A percentile compares a stretch with the other conserved stretches of the same genome.
Evolutionary conservation across 2,329 filamentous ascomycete genomes (phyloP).

Genomic region (Pleoardoris graminearum): DNA sequence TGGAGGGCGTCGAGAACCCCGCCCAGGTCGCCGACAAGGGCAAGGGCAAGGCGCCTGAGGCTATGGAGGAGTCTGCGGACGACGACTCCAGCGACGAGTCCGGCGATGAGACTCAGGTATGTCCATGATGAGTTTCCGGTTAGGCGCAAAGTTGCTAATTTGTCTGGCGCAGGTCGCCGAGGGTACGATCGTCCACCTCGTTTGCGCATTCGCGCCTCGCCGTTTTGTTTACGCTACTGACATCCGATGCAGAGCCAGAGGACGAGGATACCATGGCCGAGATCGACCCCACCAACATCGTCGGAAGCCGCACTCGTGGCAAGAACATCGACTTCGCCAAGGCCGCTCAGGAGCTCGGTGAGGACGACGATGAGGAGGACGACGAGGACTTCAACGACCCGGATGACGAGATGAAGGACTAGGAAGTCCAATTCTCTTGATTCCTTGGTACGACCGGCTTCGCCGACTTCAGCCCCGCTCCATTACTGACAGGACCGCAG

Average conservation of each 20-base stretch:
- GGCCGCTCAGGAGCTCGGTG: slow-evolving; percentile 77
- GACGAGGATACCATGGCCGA: slow-evolving; percentile 85
- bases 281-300: slow-evolving; percentile 88
- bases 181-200: slow-evolving; percentile 33
- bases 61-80: slow-evolving; percentile 74
- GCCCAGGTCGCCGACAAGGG: slow-evolving; percentile 68
- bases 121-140: slow-evolving; percentile 29
- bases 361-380: slow-evolving; percentile 77
- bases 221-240: slow-evolving; percentile 28
- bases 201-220: slow-evolving; percentile 10
- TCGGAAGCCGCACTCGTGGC: slow-evolving; percentile 82
- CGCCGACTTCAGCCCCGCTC: slow-evolving; percentile 1
- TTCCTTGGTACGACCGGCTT: slow-evolving; percentile 25
- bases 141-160: slow-evolving; percentile 33
- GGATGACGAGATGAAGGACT: slow-evolving; percentile 72
- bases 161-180: slow-evolving; percentile 33
- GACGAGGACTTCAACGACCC: slow-evolving; percentile 64
- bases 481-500: slow-evolving; percentile 10
- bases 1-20: slow-evolving; percentile 47
- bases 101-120: slow-evolving; percentile 61
- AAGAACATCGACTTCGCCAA: slow-evolving; percentile 92
- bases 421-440: slow-evolving; percentile 19
- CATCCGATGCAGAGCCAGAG: slow-evolving; percentile 57
- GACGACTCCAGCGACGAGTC: slow-evolving; percentile 71
- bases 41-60: slow-evolving; percentile 78